phyloP scores from a whole-genome alignment of 2,329 filamentous ascomycete species.

The Pseudogymnoascus sp. region DNA sequence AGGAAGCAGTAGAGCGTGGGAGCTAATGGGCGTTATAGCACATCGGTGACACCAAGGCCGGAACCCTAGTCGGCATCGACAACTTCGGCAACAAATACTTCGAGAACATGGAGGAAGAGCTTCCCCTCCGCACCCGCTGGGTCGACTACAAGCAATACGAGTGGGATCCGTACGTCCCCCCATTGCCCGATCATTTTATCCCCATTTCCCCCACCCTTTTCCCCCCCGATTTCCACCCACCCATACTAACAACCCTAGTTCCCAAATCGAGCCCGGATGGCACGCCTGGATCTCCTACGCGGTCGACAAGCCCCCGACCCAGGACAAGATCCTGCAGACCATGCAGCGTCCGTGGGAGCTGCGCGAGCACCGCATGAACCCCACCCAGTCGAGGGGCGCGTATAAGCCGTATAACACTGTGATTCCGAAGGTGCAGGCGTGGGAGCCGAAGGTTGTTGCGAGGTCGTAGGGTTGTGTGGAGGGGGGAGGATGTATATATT shows the following conservation, averaged over 20 bases:
- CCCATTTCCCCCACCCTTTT: not conserved
- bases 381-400: slow-evolving; percentile 67
- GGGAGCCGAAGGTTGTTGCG: slow-evolving; percentile 38
- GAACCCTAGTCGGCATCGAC: slow-evolving; percentile 75
- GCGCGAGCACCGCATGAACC: slow-evolving; percentile 60
- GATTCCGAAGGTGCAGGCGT: slow-evolving; percentile 42
- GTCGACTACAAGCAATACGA: slow-evolving; percentile 91
- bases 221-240: not conserved
- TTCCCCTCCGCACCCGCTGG: slow-evolving; percentile 94
- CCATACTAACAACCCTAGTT: slow-evolving; percentile 34
- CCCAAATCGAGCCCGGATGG: slow-evolving; percentile 92
- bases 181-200: too few relatives aligned
- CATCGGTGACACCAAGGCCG: slow-evolving; percentile 91
- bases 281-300: slow-evolving; percentile 96
- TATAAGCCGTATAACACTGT: slow-evolving; percentile 71
- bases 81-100: slow-evolving; percentile 95
- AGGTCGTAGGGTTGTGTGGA: too few relatives aligned
- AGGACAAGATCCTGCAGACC: slow-evolving; percentile 64
- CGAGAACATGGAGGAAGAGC: slow-evolving; percentile 83
- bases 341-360: slow-evolving; percentile 69
- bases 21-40: not conserved
- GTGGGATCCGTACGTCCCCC: slow-evolving; percentile 58
- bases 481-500: slow-evolving; percentile 21
- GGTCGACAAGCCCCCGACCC: slow-evolving; percentile 74
- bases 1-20: not conserved